A percentile compares a stretch with the other conserved stretches of the same genome.
Conservation (phyloP, 2,329 filamentous ascomycete genomes). For the Aspergillus chevalieri region DNA sequence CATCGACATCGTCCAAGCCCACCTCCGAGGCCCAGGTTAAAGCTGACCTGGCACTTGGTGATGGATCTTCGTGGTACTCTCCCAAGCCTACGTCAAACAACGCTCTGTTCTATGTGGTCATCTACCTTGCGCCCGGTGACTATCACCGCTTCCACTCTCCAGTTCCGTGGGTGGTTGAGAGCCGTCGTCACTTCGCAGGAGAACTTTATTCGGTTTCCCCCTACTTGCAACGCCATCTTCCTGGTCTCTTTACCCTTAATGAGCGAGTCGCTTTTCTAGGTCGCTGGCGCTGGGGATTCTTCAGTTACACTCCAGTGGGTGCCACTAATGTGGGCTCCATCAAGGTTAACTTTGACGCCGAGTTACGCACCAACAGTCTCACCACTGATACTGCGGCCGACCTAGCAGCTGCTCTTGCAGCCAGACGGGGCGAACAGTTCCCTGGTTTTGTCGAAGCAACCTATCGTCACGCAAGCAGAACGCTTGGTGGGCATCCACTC, state of each 20-base stretch:
- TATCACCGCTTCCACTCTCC: conserved; percentile 98
- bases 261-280: conserved; percentile 91
- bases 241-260: conserved; percentile 92
- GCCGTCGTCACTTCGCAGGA: conserved; percentile 91
- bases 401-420: conserved; percentile 72
- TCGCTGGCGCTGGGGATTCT: conserved; percentile 95
- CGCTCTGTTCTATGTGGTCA: conserved; percentile 84
- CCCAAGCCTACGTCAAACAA: conserved; percentile 56
- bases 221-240: conserved; percentile 85
- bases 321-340: conserved; percentile 97
- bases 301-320: conserved; percentile 89
- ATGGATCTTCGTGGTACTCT: conserved; percentile 60
- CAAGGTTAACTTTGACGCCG: conserved; percentile 91
- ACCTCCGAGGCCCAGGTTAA: conserved; percentile 76
- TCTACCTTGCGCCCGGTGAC: conserved; percentile 94
- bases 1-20: conserved; percentile 61
- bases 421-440: conserved; percentile 70
- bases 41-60: conserved; percentile 71
- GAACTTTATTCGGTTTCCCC: conserved; percentile 94
- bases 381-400: conserved; percentile 90
- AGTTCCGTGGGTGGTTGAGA: conserved; percentile 89
- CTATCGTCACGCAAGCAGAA: conserved; percentile 68
- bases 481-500: conserved; percentile 77
- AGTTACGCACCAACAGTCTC: conserved; percentile 86
- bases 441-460: conserved; percentile 90